Conservation (phyloP, 306 rosid species). For the Leucaena leucocephala region DNA sequence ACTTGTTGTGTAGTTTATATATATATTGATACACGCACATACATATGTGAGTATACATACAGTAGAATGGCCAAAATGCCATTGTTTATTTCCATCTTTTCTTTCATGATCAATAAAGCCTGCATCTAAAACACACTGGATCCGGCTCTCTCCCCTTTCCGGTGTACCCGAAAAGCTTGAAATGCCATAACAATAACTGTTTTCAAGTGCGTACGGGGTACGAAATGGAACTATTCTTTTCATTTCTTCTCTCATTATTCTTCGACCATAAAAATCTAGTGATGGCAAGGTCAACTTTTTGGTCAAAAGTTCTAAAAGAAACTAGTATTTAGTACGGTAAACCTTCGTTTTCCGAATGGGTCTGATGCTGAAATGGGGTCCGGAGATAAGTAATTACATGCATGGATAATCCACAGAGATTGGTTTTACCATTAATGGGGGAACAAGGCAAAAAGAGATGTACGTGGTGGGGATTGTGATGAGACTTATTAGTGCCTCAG, state of each 20-base stretch:
- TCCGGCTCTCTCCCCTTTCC: conserved; percentile 37
- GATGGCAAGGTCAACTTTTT: conserved; percentile 12
- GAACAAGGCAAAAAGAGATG: background rate
- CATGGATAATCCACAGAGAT: background rate
- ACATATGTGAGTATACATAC: conserved; percentile 13
- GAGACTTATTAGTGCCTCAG: background rate
- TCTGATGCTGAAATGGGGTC: conserved; percentile 12
- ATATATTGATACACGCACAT: too few relatives aligned
- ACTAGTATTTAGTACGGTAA: conserved; percentile 18
- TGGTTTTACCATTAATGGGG: background rate
- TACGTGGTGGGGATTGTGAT: background rate
- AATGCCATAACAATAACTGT: conserved; percentile 36
- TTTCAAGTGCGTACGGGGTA: background rate
- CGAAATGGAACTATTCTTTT: conserved; percentile 6
- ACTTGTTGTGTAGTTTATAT: background rate
- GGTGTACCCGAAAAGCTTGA: conserved; percentile 41
- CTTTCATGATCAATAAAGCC: conserved; percentile 42
- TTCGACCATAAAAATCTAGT: conserved; percentile 9
- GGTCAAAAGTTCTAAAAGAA: conserved; percentile 39
- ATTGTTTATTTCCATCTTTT: conserved; percentile 23
- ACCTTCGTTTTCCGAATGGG: conserved; percentile 30
- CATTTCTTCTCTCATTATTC: background rate
- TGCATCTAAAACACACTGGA: conserved; percentile 36
- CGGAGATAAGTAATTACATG: background rate
- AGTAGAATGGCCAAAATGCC: conserved; percentile 34